These are phyloP conservation scores for Epichloe glyceriae DNA, from an alignment of 2,329 filamentous ascomycete genomes.

Conservation along the genomic window DNA sequence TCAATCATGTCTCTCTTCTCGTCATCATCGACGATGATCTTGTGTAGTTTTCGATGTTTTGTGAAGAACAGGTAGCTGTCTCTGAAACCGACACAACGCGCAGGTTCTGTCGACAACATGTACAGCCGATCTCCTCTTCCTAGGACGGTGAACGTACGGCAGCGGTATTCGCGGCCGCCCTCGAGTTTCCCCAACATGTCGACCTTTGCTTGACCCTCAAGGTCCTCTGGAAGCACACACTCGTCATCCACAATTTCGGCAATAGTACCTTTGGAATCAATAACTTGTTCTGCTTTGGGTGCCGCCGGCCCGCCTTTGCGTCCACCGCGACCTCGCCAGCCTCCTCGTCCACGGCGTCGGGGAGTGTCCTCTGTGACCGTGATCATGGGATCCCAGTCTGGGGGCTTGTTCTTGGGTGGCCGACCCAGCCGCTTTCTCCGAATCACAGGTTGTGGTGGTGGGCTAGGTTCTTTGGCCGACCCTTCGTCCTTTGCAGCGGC, in stretches of 20 bases:
- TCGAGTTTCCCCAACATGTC: constrained; percentile 75
- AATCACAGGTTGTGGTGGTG: constrained; percentile 48
- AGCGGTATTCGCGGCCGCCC: constrained; percentile 82
- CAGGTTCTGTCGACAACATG: constrained; percentile 97
- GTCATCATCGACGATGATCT: constrained; percentile 96
- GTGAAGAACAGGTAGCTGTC: constrained; percentile 99
- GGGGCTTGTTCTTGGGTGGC: constrained; percentile 71
- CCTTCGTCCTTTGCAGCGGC: constrained; percentile 24
- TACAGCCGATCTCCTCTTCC: constrained; percentile 78
- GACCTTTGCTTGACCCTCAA: constrained; percentile 85
- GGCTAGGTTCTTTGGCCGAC: constrained; percentile 38
- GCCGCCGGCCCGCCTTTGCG: constrained; percentile 56
- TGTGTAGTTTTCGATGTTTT: constrained; percentile 90
- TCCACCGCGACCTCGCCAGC: constrained; percentile 56
- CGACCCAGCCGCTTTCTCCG: constrained; percentile 71
- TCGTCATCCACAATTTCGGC: constrained; percentile 88
- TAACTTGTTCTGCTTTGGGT: constrained; percentile 68
- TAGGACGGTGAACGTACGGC: constrained; percentile 83
- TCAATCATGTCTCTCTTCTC: constrained; percentile 96
- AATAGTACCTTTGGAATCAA: constrained; percentile 88
- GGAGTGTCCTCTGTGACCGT: constrained; percentile 46
- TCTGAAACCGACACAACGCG: constrained; percentile 89
- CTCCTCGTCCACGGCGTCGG: constrained; percentile 51
- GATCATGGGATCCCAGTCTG: constrained; percentile 60
- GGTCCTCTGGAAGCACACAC: constrained; percentile 73